Evolutionary conservation across 441 rosid species (phyloP).

Genomic region (Populus trichocarpa): DNA sequence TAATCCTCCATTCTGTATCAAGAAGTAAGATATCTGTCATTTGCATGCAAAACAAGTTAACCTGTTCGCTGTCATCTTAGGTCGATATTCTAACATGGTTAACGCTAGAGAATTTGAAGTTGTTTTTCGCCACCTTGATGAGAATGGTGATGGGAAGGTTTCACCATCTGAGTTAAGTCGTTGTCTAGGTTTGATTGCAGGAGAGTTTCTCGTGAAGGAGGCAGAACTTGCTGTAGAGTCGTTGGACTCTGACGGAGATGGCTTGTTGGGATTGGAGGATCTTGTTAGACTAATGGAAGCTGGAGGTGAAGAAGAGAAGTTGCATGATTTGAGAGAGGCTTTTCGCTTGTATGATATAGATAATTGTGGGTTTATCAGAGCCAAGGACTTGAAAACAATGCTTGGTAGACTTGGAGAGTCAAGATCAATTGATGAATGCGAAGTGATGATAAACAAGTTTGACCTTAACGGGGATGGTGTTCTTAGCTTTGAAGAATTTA

Average conservation of each 20-base stretch:
- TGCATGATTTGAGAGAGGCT: slow-evolving; percentile 54
- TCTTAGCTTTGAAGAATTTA: slow-evolving; percentile 76
- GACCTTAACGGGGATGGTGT: slow-evolving; percentile 76
- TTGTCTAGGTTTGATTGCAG: slow-evolving; percentile 34
- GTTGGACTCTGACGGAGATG: slow-evolving; percentile 44
- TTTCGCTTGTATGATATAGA: slow-evolving; percentile 59
- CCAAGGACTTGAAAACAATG: slow-evolving; percentile 60
- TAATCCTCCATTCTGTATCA: neutral
- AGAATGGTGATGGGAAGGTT: slow-evolving; percentile 52
- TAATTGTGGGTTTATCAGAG: slow-evolving; percentile 57
- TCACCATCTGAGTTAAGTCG: slow-evolving; percentile 47
- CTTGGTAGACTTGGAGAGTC: slow-evolving; percentile 56
- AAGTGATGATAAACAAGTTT: slow-evolving; percentile 52
- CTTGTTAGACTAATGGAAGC: slow-evolving; percentile 49
- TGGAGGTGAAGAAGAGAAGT: slow-evolving; percentile 57
- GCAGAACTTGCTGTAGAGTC: slow-evolving; percentile 30
- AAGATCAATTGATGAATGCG: slow-evolving; percentile 44
- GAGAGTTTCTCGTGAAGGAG: slow-evolving; percentile 26
- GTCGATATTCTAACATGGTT: neutral
- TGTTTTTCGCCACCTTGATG: slow-evolving; percentile 41
- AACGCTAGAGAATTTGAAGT: slow-evolving; percentile 21
- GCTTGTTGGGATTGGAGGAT: slow-evolving; percentile 59
- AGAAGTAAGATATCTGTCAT: neutral
- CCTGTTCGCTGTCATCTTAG: neutral
- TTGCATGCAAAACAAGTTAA: neutral